Evolutionary conservation across 495 filamentous ascomycete genomes (phyloP).

Genomic region (Talaromyces adpressus): DNA sequence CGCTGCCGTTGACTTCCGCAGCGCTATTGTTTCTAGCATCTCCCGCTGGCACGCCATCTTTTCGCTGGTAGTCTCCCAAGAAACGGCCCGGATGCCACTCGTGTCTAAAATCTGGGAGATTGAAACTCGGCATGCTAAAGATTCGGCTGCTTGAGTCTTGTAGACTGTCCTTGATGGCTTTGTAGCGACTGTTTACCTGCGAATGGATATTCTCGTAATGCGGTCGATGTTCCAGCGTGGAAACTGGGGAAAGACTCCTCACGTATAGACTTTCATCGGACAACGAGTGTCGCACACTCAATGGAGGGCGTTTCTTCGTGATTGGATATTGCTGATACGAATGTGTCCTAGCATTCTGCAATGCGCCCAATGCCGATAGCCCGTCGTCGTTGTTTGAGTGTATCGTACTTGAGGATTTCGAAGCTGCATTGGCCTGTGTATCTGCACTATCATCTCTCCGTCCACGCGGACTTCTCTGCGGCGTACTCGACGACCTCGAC

Average conservation of each 20-base stretch:
- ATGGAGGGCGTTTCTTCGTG: conserved; percentile 5
- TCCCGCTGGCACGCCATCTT: conserved; percentile 5
- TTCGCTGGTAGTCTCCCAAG: conserved; percentile 12
- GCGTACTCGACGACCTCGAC: conserved; percentile 1
- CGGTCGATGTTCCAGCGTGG: conserved; percentile 74
- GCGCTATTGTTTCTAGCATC: background rate
- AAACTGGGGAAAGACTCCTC: conserved; percentile 59
- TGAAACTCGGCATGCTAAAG: conserved; percentile 51
- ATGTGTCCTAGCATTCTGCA: background rate
- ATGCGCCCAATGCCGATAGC: background rate
- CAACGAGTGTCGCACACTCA: conserved; percentile 49
- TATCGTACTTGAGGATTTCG: background rate
- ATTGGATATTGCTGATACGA: background rate
- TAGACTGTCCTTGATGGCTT: conserved; percentile 84
- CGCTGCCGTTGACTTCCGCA: conserved; percentile 7
- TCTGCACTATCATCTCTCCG: background rate
- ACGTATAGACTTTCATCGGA: conserved; percentile 72
- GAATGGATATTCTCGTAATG: conserved; percentile 69
- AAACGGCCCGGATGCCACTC: conserved; percentile 31
- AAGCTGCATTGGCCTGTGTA: background rate
- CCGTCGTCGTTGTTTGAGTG: background rate
- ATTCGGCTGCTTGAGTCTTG: conserved; percentile 73
- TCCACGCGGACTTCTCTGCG: background rate
- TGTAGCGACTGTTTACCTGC: conserved; percentile 78
- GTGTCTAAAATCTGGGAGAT: conserved; percentile 41